phyloP scores from a whole-genome alignment of 176 grass and related monocot genomes.

The Ananas comosus region DNA sequence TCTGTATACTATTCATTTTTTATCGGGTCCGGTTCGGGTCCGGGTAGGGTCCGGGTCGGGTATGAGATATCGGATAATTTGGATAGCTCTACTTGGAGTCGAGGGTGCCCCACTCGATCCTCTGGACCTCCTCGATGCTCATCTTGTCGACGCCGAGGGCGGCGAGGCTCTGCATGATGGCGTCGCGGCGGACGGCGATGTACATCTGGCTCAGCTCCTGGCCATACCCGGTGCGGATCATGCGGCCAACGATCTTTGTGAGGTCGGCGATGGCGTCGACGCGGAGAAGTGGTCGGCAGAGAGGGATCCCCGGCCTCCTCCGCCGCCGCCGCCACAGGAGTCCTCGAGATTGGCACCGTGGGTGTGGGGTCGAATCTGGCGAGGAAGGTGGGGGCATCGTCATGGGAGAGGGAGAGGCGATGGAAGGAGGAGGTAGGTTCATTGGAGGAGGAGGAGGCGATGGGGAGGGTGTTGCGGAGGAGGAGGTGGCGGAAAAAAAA shows the following conservation, averaged over 20 bases:
- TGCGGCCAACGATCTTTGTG: slow-evolving; percentile 53
- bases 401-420: slow-evolving; percentile 42
- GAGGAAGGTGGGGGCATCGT: slow-evolving; percentile 41
- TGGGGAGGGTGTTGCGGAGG: slow-evolving; percentile 30
- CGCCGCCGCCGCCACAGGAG: slow-evolving; percentile 10
- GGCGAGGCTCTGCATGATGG: slow-evolving; percentile 53
- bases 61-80: too few species aligned
- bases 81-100: too few species aligned
- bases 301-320: too few species aligned
- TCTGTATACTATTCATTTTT: too few species aligned
- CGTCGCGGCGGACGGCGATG: slow-evolving; percentile 55
- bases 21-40: too few species aligned
- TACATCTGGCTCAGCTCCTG: slow-evolving; percentile 79
- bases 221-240: slow-evolving; percentile 63
- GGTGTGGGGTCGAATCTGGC: slow-evolving; percentile 14
- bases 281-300: slow-evolving; percentile 47
- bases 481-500: slow-evolving; percentile 79
- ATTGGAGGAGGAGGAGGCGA: slow-evolving; percentile 33
- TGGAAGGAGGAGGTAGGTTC: slow-evolving; percentile 49
- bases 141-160: slow-evolving; percentile 68
- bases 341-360: slow-evolving; percentile 20
- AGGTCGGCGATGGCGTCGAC: slow-evolving; percentile 43
- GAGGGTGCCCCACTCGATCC: slow-evolving; percentile 59
- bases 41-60: too few species aligned
- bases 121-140: slow-evolving; percentile 80